phyloP scores from a whole-genome alignment of 2,329 filamentous ascomycete genomes.

The Arthrobotrys iridis region DNA sequence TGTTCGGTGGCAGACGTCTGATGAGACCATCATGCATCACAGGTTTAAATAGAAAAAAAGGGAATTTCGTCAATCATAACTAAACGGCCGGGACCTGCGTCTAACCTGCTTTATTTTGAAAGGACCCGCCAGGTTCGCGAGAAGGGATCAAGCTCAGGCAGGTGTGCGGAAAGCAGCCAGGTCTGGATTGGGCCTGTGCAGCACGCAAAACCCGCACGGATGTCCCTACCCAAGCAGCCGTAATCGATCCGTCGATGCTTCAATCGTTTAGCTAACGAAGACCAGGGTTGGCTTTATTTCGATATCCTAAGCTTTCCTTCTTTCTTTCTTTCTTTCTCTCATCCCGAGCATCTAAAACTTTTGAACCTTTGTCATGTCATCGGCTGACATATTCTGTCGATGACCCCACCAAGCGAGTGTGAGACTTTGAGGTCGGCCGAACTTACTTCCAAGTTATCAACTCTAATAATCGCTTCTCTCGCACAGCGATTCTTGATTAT shows the following conservation, averaged over 20 bases:
- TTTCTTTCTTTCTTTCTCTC: neutral
- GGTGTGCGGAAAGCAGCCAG: neutral
- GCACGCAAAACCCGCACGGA: slow-evolving; percentile 48
- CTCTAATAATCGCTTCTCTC: slow-evolving; percentile 23
- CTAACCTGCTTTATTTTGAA: slow-evolving; percentile 20
- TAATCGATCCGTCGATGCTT: slow-evolving; percentile 13
- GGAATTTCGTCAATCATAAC: slow-evolving; percentile 6
- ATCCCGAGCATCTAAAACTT: neutral
- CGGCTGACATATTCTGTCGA: neutral
- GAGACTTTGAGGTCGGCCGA: neutral
- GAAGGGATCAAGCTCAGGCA: slow-evolving; percentile 6
- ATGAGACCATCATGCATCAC: slow-evolving; percentile 5
- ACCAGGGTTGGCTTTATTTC: neutral
- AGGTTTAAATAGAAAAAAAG: neutral
- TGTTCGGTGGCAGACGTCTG: neutral
- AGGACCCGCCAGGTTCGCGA: slow-evolving; percentile 30
- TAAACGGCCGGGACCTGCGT: slow-evolving; percentile 21
- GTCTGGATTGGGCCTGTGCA: slow-evolving; percentile 13
- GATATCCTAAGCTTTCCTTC: neutral
- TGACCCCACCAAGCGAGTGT: neutral
- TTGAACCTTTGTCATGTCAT: neutral
- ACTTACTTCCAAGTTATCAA: slow-evolving; percentile 12
- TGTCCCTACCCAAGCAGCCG: slow-evolving; percentile 3
- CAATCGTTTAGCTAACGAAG: neutral
- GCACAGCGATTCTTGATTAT: neutral